These are phyloP conservation scores for Gossypium raimondii DNA, from an alignment of 345 rosid genomes.

Conservation along the genomic window DNA sequence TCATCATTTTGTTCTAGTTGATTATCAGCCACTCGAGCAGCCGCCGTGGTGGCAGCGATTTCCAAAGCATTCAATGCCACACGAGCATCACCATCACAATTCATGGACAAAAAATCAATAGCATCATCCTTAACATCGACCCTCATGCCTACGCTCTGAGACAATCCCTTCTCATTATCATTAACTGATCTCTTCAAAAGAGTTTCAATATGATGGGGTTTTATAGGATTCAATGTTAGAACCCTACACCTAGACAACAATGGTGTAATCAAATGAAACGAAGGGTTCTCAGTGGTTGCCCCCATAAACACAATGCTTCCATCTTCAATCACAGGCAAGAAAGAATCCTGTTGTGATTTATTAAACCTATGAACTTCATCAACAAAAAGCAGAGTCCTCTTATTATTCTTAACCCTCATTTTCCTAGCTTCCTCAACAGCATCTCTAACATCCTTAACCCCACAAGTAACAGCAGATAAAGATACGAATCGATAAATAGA, in stretches of 20 bases:
- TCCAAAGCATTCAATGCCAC: slow-evolving; percentile 75
- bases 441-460: slow-evolving; percentile 81
- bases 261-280: slow-evolving; percentile 76
- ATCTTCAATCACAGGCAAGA: slow-evolving; percentile 83
- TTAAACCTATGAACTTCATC: slow-evolving; percentile 85
- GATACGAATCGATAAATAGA: slow-evolving; percentile 50
- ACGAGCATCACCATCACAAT: slow-evolving; percentile 84
- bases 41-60: slow-evolving; percentile 59
- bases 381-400: slow-evolving; percentile 64
- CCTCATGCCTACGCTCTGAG: slow-evolving; percentile 23
- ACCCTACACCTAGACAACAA: slow-evolving; percentile 71
- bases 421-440: slow-evolving; percentile 63
- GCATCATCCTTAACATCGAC: slow-evolving; percentile 43
- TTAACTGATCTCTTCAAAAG: slow-evolving; percentile 52
- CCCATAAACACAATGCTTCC: slow-evolving; percentile 78
- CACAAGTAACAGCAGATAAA: slow-evolving; percentile 64
- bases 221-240: slow-evolving; percentile 56
- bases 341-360: slow-evolving; percentile 79
- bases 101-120: slow-evolving; percentile 47
- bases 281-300: slow-evolving; percentile 88
- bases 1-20: slow-evolving; percentile 1
- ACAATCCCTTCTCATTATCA: slow-evolving; percentile 45
- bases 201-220: slow-evolving; percentile 44
- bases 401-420: slow-evolving; percentile 33
- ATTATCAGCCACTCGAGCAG: slow-evolving; percentile 26